These are phyloP conservation scores for Rhynchosporium secalis DNA, from an alignment of 2,329 filamentous ascomycete species.

Conservation along the genomic window DNA sequence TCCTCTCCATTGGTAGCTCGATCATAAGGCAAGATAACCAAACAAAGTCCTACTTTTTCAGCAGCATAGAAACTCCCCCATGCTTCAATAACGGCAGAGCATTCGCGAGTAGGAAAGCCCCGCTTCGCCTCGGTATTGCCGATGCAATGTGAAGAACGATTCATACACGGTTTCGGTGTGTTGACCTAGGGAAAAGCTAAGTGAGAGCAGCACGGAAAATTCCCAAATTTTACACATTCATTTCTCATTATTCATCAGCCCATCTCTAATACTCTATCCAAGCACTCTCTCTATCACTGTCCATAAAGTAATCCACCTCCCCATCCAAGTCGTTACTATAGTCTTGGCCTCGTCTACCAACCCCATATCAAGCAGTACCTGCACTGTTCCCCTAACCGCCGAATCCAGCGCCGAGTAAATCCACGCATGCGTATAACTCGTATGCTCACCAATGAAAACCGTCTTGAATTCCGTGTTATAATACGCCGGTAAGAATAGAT, in stretches of 20 bases:
- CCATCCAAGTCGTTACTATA: slow-evolving; percentile 66
- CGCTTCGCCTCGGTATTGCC: too few species aligned
- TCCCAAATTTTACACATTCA: neutral
- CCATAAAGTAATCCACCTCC: slow-evolving; percentile 51
- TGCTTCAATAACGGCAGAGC: too few species aligned
- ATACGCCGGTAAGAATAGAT: slow-evolving; percentile 70
- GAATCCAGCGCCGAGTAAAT: slow-evolving; percentile 67
- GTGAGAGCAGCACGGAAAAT: too few species aligned
- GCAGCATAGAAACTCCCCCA: too few species aligned
- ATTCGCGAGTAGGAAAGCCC: too few species aligned
- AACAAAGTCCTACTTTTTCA: too few species aligned
- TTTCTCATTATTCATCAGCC: neutral
- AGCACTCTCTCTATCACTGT: neutral
- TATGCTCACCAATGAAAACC: slow-evolving; percentile 71
- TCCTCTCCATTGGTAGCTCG: too few species aligned
- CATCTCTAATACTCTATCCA: too few species aligned
- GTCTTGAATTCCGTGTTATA: slow-evolving; percentile 64
- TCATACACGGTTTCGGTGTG: too few species aligned
- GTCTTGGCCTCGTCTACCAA: slow-evolving; percentile 69
- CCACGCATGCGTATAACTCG: slow-evolving; percentile 71
- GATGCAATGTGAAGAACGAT: too few species aligned
- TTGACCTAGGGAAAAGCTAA: too few species aligned
- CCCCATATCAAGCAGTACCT: slow-evolving; percentile 64
- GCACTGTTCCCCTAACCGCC: slow-evolving; percentile 63
- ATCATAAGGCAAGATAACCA: too few species aligned